A percentile compares a stretch with the other conserved stretches of the same genome.
These are phyloP conservation scores for Colletotrichum destructivum DNA, from an alignment of 2,329 filamentous ascomycete genomes.

Conservation along the genomic window DNA sequence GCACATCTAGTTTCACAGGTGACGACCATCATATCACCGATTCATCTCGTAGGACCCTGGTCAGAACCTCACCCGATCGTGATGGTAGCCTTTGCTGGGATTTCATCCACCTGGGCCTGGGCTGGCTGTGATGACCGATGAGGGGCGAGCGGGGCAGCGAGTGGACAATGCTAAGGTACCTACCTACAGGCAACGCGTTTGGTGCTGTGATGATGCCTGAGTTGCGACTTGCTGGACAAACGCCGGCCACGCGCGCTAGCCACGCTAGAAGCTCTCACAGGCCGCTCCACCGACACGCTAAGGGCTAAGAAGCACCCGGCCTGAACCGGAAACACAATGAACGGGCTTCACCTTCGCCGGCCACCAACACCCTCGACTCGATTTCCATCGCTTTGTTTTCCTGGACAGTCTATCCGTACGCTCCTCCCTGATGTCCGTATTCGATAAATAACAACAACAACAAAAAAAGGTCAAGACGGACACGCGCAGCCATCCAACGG, in stretches of 20 bases:
- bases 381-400: too few species aligned
- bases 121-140: slow-evolving; percentile 2
- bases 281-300: slow-evolving; percentile 11
- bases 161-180: neutral
- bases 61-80: slow-evolving; percentile 19
- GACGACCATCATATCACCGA: neutral
- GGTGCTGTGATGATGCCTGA: neutral
- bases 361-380: slow-evolving; percentile 6
- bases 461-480: neutral
- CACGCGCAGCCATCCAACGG: neutral
- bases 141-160: slow-evolving; percentile 4
- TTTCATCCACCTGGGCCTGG: neutral
- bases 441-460: too few species aligned
- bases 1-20: neutral
- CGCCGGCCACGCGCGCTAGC: slow-evolving; percentile 4
- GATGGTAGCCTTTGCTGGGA: neutral
- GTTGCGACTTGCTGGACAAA: slow-evolving; percentile 8
- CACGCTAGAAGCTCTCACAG: slow-evolving; percentile 22
- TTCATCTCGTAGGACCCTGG: neutral
- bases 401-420: too few species aligned
- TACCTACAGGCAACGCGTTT: too few species aligned
- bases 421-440: too few species aligned
- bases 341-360: slow-evolving; percentile 6
- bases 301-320: slow-evolving; percentile 22
- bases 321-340: slow-evolving; percentile 39